Conservation (phyloP, 108 stramenopile species). For the Tribonema minus region DNA sequence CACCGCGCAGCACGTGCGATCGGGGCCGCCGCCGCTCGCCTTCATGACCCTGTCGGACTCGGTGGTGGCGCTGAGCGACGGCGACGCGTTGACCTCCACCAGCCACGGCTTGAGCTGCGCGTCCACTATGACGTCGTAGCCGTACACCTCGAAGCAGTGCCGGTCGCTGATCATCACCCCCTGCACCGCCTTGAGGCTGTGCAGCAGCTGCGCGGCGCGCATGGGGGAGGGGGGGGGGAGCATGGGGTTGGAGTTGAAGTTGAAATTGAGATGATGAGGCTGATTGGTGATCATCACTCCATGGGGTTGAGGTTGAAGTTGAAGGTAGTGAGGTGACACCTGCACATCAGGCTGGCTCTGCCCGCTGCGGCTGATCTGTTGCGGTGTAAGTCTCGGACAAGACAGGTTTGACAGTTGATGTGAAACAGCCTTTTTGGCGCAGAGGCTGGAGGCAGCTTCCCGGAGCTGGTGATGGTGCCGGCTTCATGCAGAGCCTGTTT, state of each 20-base stretch:
- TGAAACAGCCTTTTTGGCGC: too few relatives aligned
- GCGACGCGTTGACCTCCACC: constrained; percentile 79
- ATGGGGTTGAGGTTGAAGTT: too few relatives aligned
- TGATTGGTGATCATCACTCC: too few relatives aligned
- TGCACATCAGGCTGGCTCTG: too few relatives aligned
- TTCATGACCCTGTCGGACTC: constrained; percentile 59
- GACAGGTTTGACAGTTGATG: too few relatives aligned
- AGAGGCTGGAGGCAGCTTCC: too few relatives aligned
- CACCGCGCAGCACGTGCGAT: neutral
- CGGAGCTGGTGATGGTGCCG: too few relatives aligned
- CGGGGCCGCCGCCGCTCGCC: neutral
- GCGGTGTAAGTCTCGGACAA: too few relatives aligned
- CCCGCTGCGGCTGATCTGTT: too few relatives aligned
- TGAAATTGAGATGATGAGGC: too few relatives aligned
- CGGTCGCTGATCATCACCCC: constrained; percentile 64
- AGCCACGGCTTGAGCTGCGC: constrained; percentile 72
- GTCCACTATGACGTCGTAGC: constrained; percentile 76
- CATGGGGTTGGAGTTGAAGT: neutral
- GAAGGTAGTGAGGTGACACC: too few relatives aligned
- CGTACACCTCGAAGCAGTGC: constrained; percentile 80
- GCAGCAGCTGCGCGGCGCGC: neutral
- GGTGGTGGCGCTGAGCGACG: constrained; percentile 61
- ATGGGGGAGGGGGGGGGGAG: neutral
- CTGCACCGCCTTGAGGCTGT: constrained; percentile 58
- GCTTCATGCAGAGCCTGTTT: too few relatives aligned